These are phyloP conservation scores for Seiridium unicorne DNA, from an alignment of 2,329 filamentous ascomycete species.

Conservation along the genomic window DNA sequence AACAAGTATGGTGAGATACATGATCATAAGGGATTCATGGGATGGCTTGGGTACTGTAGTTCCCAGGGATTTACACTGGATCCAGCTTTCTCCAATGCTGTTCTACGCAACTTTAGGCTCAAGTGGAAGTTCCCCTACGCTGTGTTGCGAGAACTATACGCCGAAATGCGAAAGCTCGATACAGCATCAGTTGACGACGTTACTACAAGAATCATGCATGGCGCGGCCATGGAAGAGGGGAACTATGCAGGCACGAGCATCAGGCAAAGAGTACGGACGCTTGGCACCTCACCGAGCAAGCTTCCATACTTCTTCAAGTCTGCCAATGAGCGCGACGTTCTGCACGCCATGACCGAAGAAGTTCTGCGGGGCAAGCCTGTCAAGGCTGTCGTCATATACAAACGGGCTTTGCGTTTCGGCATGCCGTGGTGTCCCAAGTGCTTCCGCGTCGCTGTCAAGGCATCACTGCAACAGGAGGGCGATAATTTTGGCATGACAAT, in stretches of 20 bases:
- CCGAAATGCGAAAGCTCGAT: slow-evolving; percentile 29
- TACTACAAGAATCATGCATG: slow-evolving; percentile 36
- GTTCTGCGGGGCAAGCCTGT: slow-evolving; percentile 29
- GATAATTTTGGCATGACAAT: slow-evolving; percentile 30
- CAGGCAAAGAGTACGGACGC: slow-evolving; percentile 20
- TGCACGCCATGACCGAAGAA: slow-evolving; percentile 39
- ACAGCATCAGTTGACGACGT: slow-evolving; percentile 32
- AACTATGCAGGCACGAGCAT: slow-evolving; percentile 12
- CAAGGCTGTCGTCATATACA: slow-evolving; percentile 37
- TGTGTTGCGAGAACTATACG: slow-evolving; percentile 32
- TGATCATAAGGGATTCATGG: slow-evolving; percentile 34
- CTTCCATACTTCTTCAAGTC: slow-evolving; percentile 22
- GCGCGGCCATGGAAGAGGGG: slow-evolving; percentile 22
- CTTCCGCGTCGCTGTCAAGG: slow-evolving; percentile 46
- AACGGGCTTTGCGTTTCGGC: slow-evolving; percentile 28
- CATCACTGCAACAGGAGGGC: slow-evolving; percentile 33
- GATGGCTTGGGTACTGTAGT: slow-evolving; percentile 39
- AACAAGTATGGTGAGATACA: slow-evolving; percentile 39
- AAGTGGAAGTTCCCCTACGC: slow-evolving; percentile 36
- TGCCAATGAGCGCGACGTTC: slow-evolving; percentile 29
- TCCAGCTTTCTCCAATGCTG: slow-evolving; percentile 35
- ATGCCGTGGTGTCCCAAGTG: slow-evolving; percentile 38
- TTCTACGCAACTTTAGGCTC: slow-evolving; percentile 35
- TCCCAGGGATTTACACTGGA: slow-evolving; percentile 33
- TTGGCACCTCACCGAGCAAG: slow-evolving; percentile 19